Base-by-base conservation (phyloP, 2,329 filamentous ascomycete species). In the Fusarium gaditjirri region DNA sequence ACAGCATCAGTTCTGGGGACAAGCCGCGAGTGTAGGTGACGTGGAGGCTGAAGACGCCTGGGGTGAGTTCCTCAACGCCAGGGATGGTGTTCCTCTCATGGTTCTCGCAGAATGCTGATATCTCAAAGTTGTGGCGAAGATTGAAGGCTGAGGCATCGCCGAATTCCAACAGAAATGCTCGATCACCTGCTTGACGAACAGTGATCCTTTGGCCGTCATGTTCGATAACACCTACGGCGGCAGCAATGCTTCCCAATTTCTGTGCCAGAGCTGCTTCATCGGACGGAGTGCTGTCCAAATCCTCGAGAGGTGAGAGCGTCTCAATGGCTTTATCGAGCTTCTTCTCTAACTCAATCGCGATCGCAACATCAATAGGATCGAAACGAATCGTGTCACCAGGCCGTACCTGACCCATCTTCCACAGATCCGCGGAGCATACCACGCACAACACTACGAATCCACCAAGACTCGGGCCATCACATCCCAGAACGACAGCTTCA, bases 391-490 rank as follows among this genome's bases (percentile, higher is more conserved):
- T 76, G 62, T 84, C 83, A 2, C 83, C 83, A 4, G 82, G 81
- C 12, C 78, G 77, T 19, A 82, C 75, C 63, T 83, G 83, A 14
- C 83, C 83, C 29, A 84, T 66, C 70, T 83, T 84, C 81, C 81
- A 84, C 72, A 84, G 73, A 36, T 84, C 82, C 2, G 80, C 80
- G 17, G 79, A 78, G 9, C 78, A 78, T 8, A 85, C 78, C 0
- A 81, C 79, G 25, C 78, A 82, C 31, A 81, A 81, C 2, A 82
- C 80, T 5, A 84, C 76, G 27, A 85, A 84, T 0, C 83, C 83
- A 21, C 83, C 83, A 0, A 84, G 78, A 38, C 81, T 82, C 1
- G 83, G 83, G 0, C 82, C 82, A 65, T 85, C 83, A 11, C 77
- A 78, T 0, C 80, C 75, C 10, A 84, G 71, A 6, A 84, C 77